Evolutionary conservation across 495 filamentous ascomycete species (phyloP).

Genomic region (Penicillium canescens): DNA sequence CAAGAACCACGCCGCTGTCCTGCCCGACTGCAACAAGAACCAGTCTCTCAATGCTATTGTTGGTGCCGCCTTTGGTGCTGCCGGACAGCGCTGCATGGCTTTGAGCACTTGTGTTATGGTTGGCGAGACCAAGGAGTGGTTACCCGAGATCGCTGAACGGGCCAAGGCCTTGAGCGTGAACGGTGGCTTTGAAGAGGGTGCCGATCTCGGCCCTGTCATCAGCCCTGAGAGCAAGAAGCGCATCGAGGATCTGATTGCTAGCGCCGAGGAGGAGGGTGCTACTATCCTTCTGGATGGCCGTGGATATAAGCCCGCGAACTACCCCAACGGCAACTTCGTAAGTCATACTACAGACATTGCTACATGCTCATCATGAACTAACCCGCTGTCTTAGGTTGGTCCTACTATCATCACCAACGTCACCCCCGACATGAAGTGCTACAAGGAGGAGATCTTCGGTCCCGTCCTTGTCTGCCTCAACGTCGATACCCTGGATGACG

Average conservation of each 20-base stretch:
- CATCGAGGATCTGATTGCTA: constrained; percentile 86
- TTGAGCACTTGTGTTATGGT: constrained; percentile 92
- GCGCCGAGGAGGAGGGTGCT: constrained; percentile 89
- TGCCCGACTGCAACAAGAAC: constrained; percentile 98
- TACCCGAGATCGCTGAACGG: constrained; percentile 85
- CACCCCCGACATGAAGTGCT: constrained; percentile 88
- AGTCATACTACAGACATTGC: constrained; percentile 17
- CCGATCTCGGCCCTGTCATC: constrained; percentile 96
- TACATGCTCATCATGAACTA: background rate
- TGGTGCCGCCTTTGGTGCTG: constrained; percentile 94
- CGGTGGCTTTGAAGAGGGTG: constrained; percentile 91
- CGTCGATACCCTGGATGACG: constrained; percentile 79
- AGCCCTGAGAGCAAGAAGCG: constrained; percentile 86
- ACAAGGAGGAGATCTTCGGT: constrained; percentile 96
- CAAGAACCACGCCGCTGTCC: constrained; percentile 96
- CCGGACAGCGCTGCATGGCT: constrained; percentile 97
- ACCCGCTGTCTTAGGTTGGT: constrained; percentile 51
- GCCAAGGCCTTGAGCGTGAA: constrained; percentile 89
- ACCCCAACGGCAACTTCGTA: constrained; percentile 96
- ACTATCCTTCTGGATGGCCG: constrained; percentile 94
- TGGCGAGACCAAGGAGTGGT: constrained; percentile 90
- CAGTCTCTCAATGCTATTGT: constrained; percentile 92
- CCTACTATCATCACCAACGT: constrained; percentile 96
- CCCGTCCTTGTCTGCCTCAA: constrained; percentile 67
- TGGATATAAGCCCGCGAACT: constrained; percentile 83